Evolutionary conservation across 176 grass and related monocot species (phyloP).

Genomic region (Pontederia paniculata): DNA sequence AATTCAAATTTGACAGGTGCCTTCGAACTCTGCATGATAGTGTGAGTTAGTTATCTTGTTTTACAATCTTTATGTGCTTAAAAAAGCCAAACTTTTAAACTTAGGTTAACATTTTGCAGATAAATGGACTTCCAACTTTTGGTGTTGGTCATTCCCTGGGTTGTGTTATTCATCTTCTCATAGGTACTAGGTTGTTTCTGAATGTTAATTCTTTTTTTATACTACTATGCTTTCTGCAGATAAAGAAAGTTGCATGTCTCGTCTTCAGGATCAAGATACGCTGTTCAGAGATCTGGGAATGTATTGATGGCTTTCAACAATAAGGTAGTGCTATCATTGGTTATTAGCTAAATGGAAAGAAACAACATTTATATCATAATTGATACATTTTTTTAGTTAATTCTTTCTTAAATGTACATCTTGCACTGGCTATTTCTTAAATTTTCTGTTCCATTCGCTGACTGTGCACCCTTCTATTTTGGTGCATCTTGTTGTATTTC

Average conservation of each 20-base stretch:
- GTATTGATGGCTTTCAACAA: conserved; percentile 93
- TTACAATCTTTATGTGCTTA: neutral
- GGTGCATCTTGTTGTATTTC: too few relatives aligned
- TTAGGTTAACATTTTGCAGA: conserved; percentile 21
- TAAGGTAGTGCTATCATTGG: conserved; percentile 40
- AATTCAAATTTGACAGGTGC: conserved; percentile 95
- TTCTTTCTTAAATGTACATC: too few relatives aligned
- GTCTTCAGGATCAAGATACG: conserved; percentile 80
- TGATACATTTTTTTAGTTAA: neutral
- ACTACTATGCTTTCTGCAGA: neutral
- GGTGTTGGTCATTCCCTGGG: conserved; percentile 89
- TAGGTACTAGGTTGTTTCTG: conserved; percentile 34
- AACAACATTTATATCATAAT: neutral
- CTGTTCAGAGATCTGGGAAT: conserved; percentile 81
- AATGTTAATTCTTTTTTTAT: conserved; percentile 10
- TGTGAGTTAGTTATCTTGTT: conserved; percentile 33
- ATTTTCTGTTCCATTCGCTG: too few relatives aligned
- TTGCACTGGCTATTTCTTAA: too few relatives aligned
- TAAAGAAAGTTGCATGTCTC: conserved; percentile 9
- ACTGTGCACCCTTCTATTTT: too few relatives aligned
- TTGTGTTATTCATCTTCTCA: conserved; percentile 79
- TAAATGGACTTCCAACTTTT: conserved; percentile 84
- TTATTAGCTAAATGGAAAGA: neutral
- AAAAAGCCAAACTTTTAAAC: neutral
- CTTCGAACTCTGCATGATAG: conserved; percentile 59